phyloP scores from a whole-genome alignment of 495 filamentous ascomycete genomes.

The Aspergillus indologenus region DNA sequence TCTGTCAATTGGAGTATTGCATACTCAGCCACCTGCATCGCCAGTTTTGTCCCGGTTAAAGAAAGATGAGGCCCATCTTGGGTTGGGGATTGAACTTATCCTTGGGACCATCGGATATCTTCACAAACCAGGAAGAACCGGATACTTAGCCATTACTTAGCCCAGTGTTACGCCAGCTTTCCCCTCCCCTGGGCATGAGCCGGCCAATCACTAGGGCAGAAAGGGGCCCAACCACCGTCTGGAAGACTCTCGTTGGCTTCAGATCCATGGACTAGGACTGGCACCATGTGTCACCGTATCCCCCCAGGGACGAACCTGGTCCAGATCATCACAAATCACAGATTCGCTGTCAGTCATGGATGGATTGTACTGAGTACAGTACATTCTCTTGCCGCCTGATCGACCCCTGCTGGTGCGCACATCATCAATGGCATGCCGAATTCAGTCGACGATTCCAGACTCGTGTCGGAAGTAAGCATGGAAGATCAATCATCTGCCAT shows the following conservation, averaged over 20 bases:
- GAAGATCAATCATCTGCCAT: not conserved
- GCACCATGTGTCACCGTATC: not conserved
- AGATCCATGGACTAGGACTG: not conserved
- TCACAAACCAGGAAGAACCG: constrained; percentile 6
- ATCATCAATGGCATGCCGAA: not conserved
- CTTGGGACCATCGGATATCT: constrained; percentile 1
- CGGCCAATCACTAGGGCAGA: constrained; percentile 9
- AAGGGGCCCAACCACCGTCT: constrained; percentile 3
- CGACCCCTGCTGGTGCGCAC: not conserved
- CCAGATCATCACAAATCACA: not conserved
- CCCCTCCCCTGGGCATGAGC: not conserved
- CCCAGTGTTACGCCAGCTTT: constrained; percentile 13
- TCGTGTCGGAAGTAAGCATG: not conserved
- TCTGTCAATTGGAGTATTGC: not conserved
- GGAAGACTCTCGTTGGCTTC: constrained; percentile 2
- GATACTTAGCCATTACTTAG: not conserved
- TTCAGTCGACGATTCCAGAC: not conserved
- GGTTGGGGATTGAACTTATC: not conserved
- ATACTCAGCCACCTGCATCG: not conserved
- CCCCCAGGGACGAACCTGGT: constrained; percentile 2
- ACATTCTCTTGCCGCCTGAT: not conserved
- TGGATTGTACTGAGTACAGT: too few relatives aligned
- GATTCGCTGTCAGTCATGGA: too few relatives aligned
- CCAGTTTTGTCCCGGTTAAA: not conserved
- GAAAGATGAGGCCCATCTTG: not conserved